Evolutionary conservation across 2,329 filamentous ascomycete species (phyloP), one percentile per base, ranked within the genome.

Genomic region (Fusarium sulawesiense): DNA sequence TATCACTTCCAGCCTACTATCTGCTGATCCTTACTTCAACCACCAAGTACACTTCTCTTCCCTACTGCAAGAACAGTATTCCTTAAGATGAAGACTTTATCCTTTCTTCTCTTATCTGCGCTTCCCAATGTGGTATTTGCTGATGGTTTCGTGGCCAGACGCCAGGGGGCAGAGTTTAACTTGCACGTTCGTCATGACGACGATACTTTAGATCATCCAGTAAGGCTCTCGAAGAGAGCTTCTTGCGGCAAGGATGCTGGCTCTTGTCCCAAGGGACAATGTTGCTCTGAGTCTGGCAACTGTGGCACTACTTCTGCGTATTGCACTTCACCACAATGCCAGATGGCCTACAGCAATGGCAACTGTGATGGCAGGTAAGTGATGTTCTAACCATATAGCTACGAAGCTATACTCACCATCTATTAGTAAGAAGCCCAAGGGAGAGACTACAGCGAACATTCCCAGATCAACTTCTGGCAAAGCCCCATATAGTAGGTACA

Each of bases 301-400:
- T 81, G 80, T 66, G 80, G 80, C n/a, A 78, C 72, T 6, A 68
- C 70, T 4, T 60, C 57, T 21, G 70, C 74, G 7, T 80, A 74
- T 56, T 81, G 79, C 42, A 74, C 66, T 13, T 79, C 78, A 14
- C 78, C 78, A 2, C 73, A 76, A 53, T 81, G 80, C 27, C 80
- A 80, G 57, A 69, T 81, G 45, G 68, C 74, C 6, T 81, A 77
- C 56, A 78, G 78, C 60, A 76, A 80, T 51, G 67, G 73, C 7
- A 70, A 58, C 21, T 81, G 80, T 69, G 78, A 80, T 47, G 76
- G 78, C 44, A 76, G 78, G 79, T 80, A 72, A 71, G 79, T 42
- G 2, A 13, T 46, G 12, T 14, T 18, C 23, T 14, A 5, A 7
- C 3, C 12, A 8, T 4, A 18, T 7, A 16, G 7, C 6, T 1